Percentiles rank a stretch among this genome's conserved stretches.
phyloP scores from a whole-genome alignment of 176 grass and related monocot species.

The Aegilops speltoides region DNA sequence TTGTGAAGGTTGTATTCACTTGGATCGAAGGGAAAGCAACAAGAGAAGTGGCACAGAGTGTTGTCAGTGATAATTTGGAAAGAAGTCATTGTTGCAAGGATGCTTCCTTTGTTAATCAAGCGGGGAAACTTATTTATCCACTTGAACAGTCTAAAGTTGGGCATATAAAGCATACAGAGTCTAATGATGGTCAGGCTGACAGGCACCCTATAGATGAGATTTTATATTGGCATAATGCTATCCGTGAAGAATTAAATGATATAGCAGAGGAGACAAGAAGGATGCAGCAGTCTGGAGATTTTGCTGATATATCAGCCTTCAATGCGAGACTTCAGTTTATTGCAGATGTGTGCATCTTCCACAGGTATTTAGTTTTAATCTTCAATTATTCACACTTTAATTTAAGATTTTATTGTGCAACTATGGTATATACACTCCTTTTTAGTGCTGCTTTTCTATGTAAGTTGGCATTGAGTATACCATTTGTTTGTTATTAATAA shows the following conservation, averaged over 20 bases:
- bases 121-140: conserved; percentile 34
- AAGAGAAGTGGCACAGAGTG: conserved; percentile 30
- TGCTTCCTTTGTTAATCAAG: conserved; percentile 29
- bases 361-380: conserved; percentile 51
- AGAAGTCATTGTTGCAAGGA: conserved; percentile 20
- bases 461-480: neutral
- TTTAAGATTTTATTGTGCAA: neutral
- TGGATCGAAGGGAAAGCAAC: conserved; percentile 75
- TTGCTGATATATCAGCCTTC: conserved; percentile 90
- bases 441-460: conserved; percentile 2
- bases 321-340: conserved; percentile 90
- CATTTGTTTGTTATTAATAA: neutral
- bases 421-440: neutral
- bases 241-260: conserved; percentile 76
- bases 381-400: neutral
- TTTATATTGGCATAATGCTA: conserved; percentile 94
- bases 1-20: conserved; percentile 79
- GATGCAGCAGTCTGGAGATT: conserved; percentile 74
- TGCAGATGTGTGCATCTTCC: conserved; percentile 97
- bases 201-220: conserved; percentile 94
- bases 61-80: conserved; percentile 19
- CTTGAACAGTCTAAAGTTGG: conserved; percentile 45
- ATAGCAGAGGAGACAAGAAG: conserved; percentile 86
- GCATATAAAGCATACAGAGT: conserved; percentile 55
- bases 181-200: conserved; percentile 30